A percentile compares a stretch with the other conserved stretches of the same genome.
Evolutionary conservation across 345 rosid genomes (phyloP).

Genomic region (Punica granatum): DNA sequence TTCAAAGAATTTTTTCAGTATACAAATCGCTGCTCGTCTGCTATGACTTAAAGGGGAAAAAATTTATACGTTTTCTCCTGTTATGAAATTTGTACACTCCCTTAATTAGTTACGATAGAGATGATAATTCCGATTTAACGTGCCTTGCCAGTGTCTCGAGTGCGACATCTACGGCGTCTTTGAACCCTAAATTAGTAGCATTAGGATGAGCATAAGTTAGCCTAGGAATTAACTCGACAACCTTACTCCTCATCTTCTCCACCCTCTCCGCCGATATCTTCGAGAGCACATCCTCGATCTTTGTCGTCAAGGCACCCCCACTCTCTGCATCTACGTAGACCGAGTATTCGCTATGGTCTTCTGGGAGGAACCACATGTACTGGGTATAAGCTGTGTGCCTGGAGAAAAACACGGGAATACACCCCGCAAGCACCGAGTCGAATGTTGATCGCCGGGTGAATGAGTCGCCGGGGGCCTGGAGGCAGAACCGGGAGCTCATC

Average conservation of each 20-base stretch:
- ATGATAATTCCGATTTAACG: neutral
- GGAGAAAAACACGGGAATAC: conserved; percentile 59
- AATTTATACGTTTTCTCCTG: no score
- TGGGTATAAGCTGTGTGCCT: conserved; percentile 57
- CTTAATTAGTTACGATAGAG: neutral
- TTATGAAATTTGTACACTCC: neutral
- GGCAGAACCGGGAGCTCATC: conserved; percentile 36
- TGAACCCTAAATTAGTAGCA: conserved; percentile 25
- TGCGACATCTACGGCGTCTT: conserved; percentile 47
- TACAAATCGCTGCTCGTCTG: no score
- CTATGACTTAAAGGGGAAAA: no score
- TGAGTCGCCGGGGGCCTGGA: conserved; percentile 58
- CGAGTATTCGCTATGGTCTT: conserved; percentile 23
- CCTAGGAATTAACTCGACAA: conserved; percentile 37
- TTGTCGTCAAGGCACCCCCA: neutral
- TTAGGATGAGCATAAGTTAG: conserved; percentile 46
- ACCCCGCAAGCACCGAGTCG: conserved; percentile 44
- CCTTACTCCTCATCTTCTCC: conserved; percentile 22
- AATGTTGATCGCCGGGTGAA: conserved; percentile 49
- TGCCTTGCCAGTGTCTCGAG: conserved; percentile 21
- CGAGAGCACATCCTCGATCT: conserved; percentile 30
- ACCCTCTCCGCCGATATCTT: conserved; percentile 21
- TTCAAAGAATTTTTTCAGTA: no score
- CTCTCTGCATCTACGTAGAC: conserved; percentile 26
- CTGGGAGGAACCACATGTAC: conserved; percentile 44